Percentiles rank a stretch among this genome's conserved stretches.
These are phyloP conservation scores for Glycine soja DNA, from an alignment of 306 rosid species.

Conservation along the genomic window DNA sequence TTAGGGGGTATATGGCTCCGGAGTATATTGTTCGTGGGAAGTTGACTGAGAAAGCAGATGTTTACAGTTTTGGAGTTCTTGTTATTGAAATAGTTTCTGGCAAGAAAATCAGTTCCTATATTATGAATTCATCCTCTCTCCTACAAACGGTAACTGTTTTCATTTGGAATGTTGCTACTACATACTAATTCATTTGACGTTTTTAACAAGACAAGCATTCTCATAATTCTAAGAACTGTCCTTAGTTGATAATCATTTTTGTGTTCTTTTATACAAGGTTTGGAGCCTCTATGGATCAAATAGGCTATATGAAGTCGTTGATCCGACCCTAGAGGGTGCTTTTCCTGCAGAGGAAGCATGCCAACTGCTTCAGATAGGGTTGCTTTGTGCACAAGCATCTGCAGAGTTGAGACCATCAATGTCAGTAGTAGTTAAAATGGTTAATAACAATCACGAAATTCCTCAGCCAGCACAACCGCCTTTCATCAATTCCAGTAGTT, in stretches of 20 bases:
- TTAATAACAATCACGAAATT: constrained; percentile 34
- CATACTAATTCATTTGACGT: constrained; percentile 13
- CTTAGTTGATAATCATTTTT: constrained; percentile 3
- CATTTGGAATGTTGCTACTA: background rate
- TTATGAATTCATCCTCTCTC: constrained; percentile 47
- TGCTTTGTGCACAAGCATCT: constrained; percentile 53
- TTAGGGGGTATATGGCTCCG: constrained; percentile 88
- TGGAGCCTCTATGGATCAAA: constrained; percentile 49
- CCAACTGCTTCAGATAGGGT: constrained; percentile 46
- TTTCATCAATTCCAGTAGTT: constrained; percentile 36
- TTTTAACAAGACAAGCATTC: constrained; percentile 14
- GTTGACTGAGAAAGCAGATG: constrained; percentile 77
- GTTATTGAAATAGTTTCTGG: constrained; percentile 68
- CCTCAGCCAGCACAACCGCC: constrained; percentile 52
- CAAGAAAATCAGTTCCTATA: constrained; percentile 55
- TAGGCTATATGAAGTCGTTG: constrained; percentile 36
- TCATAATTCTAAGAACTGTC: background rate
- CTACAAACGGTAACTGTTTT: constrained; percentile 50
- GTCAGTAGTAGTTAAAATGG: constrained; percentile 50
- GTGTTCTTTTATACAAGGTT: constrained; percentile 30
- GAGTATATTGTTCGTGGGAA: constrained; percentile 71
- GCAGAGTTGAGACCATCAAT: constrained; percentile 51
- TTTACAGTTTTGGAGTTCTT: constrained; percentile 77
- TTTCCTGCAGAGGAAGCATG: constrained; percentile 38
- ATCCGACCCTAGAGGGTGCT: constrained; percentile 34